Evolutionary conservation across 305 asterid genomes (phyloP).

Genomic region (Ajuga reptans): DNA sequence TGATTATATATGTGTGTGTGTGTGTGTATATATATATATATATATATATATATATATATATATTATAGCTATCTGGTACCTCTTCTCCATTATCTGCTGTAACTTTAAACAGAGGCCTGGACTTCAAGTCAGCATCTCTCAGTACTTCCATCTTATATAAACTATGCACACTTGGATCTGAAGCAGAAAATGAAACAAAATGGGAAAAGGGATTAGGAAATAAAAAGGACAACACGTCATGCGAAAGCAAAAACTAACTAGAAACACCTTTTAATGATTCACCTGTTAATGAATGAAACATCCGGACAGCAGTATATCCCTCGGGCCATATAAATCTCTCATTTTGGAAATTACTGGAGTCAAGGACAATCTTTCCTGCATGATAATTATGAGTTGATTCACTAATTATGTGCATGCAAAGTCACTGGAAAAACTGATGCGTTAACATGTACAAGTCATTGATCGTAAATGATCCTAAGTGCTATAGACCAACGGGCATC

Average conservation of each 20-base stretch:
- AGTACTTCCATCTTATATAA: conserved; percentile 80
- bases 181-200: conserved; percentile 25
- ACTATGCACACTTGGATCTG: conserved; percentile 57
- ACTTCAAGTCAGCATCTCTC: conserved; percentile 53
- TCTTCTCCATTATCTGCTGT: conserved; percentile 71
- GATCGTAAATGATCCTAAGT: conserved; percentile 13
- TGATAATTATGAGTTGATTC: conserved; percentile 22
- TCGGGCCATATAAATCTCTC: conserved; percentile 78
- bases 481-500: background rate
- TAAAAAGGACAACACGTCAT: conserved; percentile 6
- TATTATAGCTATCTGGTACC: conserved; percentile 39
- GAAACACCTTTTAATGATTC: conserved; percentile 18
- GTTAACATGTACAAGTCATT: conserved; percentile 7
- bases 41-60: background rate
- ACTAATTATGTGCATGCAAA: conserved; percentile 18
- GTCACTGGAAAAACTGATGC: conserved; percentile 13
- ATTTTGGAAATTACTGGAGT: conserved; percentile 56
- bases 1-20: conserved; percentile 3
- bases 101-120: conserved; percentile 71
- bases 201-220: conserved; percentile 12
- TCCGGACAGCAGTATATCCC: conserved; percentile 78
- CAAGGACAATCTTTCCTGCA: conserved; percentile 76
- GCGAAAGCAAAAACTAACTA: conserved; percentile 17
- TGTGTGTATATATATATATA: too few relatives aligned
- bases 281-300: conserved; percentile 65